Evolutionary conservation across 345 rosid genomes (phyloP), one percentile per base, ranked within the genome.

Genomic region (Murraya koenigii): DNA sequence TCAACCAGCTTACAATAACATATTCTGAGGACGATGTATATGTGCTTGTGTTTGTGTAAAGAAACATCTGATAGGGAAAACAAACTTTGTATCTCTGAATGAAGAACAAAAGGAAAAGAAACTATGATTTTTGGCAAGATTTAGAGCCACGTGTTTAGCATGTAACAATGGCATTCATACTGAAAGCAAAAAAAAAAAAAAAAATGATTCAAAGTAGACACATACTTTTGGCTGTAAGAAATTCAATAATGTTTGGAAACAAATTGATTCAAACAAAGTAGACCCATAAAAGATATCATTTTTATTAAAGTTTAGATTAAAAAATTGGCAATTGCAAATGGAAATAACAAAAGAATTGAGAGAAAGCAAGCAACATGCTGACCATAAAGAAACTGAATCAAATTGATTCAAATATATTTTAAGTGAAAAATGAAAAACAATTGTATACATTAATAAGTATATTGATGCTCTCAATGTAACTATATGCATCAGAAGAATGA

Each of bases 1-100:
- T 75, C 77, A 86, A 23, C 71, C 36, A 71, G 56, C 54, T 56
- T 47, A 35, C 15, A 0, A 23, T 54, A 75, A 30, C 60, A 60
- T 33, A 61, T 30, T 66, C 39, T 17, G 39, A 30, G 35, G 66
- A 17, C 2, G 55, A 49, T 14, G 17, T 49, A 15, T 15, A 49
- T 49, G 22, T 49, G 55, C 7, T 49, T 5, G 22, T 17, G 55
- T 49, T 14, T 17, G 22, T 5, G 19, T 15, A 49, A 49, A 49
- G 55, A 41, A 41, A 41, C 49, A 41, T 41, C 49, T 41, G 49
- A 41, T 11, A 41, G 49, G 15, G 15, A 11, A 41, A 11, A 10
- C 11, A 41, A 41, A 11, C 49, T 41, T 41, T 41, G 15, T 15
- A 11, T 10, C 49, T 72, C 62, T 41, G 22, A 28, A 72, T 28